Conservation (phyloP, 2,329 filamentous ascomycete genomes). For the Cladophialophora immunda region DNA sequence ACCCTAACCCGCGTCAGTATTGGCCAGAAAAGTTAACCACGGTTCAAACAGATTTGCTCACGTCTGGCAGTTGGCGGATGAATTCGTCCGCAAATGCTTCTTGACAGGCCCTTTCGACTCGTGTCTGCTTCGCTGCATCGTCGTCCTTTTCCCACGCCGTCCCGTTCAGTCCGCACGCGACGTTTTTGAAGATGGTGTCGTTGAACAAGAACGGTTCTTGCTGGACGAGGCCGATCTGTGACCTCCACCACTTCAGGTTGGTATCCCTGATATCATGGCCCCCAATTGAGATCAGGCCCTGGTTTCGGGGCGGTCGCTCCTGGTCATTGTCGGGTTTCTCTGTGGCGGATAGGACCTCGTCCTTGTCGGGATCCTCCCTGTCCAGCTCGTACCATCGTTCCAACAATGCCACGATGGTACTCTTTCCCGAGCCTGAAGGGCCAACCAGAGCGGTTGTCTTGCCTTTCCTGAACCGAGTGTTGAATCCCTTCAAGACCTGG, state of each 20-base stretch:
- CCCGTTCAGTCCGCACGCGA: constrained; percentile 64
- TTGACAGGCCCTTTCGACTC: constrained; percentile 68
- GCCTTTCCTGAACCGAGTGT: constrained; percentile 46
- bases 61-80: constrained; percentile 67
- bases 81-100: constrained; percentile 76
- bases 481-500: constrained; percentile 48
- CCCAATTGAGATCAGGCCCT: constrained; percentile 63
- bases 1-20: constrained; percentile 53
- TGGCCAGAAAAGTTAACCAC: neutral
- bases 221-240: constrained; percentile 70
- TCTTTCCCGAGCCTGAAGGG: constrained; percentile 56
- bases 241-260: constrained; percentile 68
- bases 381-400: constrained; percentile 54
- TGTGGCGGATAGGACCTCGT: neutral
- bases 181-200: constrained; percentile 70
- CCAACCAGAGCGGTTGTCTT: constrained; percentile 57
- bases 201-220: constrained; percentile 76
- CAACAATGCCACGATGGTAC: constrained; percentile 54
- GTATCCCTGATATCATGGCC: constrained; percentile 63
- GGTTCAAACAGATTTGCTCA: constrained; percentile 27
- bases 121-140: constrained; percentile 52
- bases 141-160: constrained; percentile 48
- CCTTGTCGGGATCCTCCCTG: constrained; percentile 8
- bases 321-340: constrained; percentile 5
- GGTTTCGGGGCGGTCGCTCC: constrained; percentile 22